phyloP scores from a whole-genome alignment of 306 rosid genomes.

The Vachellia collinsii region DNA sequence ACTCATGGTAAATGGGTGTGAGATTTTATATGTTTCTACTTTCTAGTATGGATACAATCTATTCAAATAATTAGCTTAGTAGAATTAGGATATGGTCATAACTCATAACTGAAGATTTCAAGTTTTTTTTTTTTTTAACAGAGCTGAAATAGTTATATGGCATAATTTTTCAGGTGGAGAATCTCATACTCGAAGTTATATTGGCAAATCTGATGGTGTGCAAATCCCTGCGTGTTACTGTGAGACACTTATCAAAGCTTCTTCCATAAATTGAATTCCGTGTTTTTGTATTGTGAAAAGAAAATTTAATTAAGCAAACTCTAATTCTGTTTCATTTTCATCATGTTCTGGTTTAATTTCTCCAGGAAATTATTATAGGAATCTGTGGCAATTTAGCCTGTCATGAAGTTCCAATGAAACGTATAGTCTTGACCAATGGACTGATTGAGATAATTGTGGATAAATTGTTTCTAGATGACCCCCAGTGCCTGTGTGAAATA shows the following conservation, averaged over 20 bases:
- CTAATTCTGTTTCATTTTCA: slow-evolving; percentile 26
- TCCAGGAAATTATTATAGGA: slow-evolving; percentile 83
- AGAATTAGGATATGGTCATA: background rate
- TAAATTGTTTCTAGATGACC: slow-evolving; percentile 74
- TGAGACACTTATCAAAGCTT: slow-evolving; percentile 47
- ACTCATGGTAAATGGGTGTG: slow-evolving; percentile 65
- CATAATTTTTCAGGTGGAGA: slow-evolving; percentile 66
- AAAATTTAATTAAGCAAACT: slow-evolving; percentile 10
- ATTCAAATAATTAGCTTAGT: slow-evolving; percentile 5
- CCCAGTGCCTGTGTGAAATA: slow-evolving; percentile 82
- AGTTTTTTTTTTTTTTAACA: background rate
- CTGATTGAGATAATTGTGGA: slow-evolving; percentile 60
- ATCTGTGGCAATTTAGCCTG: slow-evolving; percentile 91
- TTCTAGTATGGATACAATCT: background rate
- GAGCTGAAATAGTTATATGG: slow-evolving; percentile 18
- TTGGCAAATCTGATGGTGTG: slow-evolving; percentile 67
- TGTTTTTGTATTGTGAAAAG: slow-evolving; percentile 7
- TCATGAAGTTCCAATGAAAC: slow-evolving; percentile 71
- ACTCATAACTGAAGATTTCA: slow-evolving; percentile 17
- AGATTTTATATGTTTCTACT: slow-evolving; percentile 23
- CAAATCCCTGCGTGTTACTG: slow-evolving; percentile 68
- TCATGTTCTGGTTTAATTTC: slow-evolving; percentile 38
- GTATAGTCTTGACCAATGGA: slow-evolving; percentile 58
- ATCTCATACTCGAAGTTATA: slow-evolving; percentile 85
- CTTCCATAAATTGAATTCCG: background rate